These are phyloP conservation scores for Lactifluus subvellereus DNA, from an alignment of 768 basidiomycete genomes.

Conservation along the genomic window DNA sequence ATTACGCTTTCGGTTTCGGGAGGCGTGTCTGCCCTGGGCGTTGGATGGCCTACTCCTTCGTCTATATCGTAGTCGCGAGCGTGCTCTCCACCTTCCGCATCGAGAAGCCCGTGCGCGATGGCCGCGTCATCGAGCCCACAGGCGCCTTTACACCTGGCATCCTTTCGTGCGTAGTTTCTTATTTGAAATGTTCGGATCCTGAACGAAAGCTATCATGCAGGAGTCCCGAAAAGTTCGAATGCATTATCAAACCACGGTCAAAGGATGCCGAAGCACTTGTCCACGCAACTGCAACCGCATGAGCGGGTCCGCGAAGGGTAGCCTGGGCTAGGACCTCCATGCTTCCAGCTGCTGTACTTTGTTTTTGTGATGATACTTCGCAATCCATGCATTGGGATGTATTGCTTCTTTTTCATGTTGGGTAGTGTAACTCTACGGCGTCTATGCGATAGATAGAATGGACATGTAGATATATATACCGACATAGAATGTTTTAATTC, in stretches of 20 bases:
- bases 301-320: background rate
- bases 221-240: slow-evolving; percentile 23
- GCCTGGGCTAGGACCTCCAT: background rate
- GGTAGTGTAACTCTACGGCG: background rate
- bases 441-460: background rate
- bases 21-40: slow-evolving; percentile 26
- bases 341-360: background rate
- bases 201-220: background rate
- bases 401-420: background rate
- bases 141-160: slow-evolving; percentile 22
- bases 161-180: slow-evolving; percentile 17
- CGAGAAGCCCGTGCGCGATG: slow-evolving; percentile 21
- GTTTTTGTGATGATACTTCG: background rate
- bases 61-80: slow-evolving; percentile 23
- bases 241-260: slow-evolving; percentile 18
- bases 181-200: background rate
- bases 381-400: background rate
- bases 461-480: background rate
- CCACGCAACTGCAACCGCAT: slow-evolving; percentile 10
- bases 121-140: slow-evolving; percentile 20
- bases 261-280: slow-evolving; percentile 21
- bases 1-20: slow-evolving; percentile 27
- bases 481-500: no score
- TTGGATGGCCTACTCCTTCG: slow-evolving; percentile 24
- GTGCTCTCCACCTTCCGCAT: slow-evolving; percentile 22